A percentile compares a stretch with the other conserved stretches of the same genome.
Evolutionary conservation across 78 protist genomes (phyloP).

Genomic region (Cyanophora paradoxa): DNA sequence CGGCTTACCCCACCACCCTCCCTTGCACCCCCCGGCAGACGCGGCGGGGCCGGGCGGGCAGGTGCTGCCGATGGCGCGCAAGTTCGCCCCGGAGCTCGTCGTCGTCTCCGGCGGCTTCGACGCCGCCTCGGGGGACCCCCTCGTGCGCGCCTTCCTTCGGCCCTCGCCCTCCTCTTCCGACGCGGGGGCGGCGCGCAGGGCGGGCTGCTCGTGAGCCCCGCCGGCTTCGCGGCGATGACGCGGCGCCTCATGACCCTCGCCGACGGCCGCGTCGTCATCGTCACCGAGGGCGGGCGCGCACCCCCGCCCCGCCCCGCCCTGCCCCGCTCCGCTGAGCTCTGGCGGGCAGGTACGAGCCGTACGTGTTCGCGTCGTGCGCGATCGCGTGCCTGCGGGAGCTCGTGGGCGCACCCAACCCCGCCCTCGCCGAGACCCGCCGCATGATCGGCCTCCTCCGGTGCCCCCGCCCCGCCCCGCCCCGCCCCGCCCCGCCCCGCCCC

Average conservation of each 20-base stretch:
- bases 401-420: no score
- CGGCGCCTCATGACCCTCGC: not conserved
- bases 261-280: slow-evolving; percentile 9
- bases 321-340: no score
- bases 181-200: not conserved
- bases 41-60: no score
- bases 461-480: no score
- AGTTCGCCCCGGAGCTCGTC: slow-evolving; percentile 50
- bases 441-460: no score
- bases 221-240: slow-evolving; percentile 1
- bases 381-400: not conserved
- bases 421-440: no score
- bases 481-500: no score
- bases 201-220: not conserved
- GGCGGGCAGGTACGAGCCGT: not conserved
- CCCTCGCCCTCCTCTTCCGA: not conserved
- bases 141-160: not conserved
- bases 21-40: no score
- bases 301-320: no score
- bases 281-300: slow-evolving; percentile 28
- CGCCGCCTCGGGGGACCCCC: slow-evolving; percentile 7
- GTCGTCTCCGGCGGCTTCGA: slow-evolving; percentile 69
- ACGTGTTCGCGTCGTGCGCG: not conserved
- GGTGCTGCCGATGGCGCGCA: no score
- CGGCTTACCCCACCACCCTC: no score